Base-by-base conservation (phyloP, 2,329 filamentous ascomycete genomes). In the Verruconis gallopava region DNA sequence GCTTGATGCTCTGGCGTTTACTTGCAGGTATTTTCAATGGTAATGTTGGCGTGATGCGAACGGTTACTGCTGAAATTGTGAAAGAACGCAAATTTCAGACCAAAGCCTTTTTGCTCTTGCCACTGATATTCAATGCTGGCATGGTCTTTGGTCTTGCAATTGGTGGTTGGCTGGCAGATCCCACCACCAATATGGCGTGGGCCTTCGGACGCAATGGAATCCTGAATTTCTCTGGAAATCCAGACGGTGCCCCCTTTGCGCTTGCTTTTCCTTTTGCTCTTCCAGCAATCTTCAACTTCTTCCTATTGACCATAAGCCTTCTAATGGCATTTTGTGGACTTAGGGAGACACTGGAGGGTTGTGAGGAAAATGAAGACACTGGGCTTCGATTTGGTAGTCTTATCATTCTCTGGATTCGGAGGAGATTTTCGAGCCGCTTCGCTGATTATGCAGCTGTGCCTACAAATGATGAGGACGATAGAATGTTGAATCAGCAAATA, bases 11-110 rank as follows among this genome's bases (percentile, higher is more conserved):
- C 59, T 67, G 62, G 51, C 65, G 77, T 3, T 67, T 66, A 5
- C 55, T 76, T 40, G 75, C 73, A 1, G 77, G 77, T 2, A 57
- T 67, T 9, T 55, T 75, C 21, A 78, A 77, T 51, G 74, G 73
- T 18, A 79, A 77, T 51, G 66, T 75, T 1, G 73, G 72, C 0
- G 71, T 78, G 9, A 71, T 78, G 69, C 64, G 73, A 43, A 77
- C 72, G 2, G 72, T 77, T 64, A 73, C 77, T 36, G 67, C 70
- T 4, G 75, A 79, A 55, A 70, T 75, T 17, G 67, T 78, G 5
- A 57, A 63, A 19, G 73, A 77, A 55, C 73, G 72, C 54, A 72
- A 66, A 62, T 75, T 57, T 46, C 65, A 64, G 47, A 63, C 64
- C 50, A 56, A 63, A 17, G 64, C 65, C 1, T 68, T 69, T 37